These are phyloP conservation scores for Xenoacremonium recifei DNA, from an alignment of 2,329 filamentous ascomycete species.

Conservation along the genomic window DNA sequence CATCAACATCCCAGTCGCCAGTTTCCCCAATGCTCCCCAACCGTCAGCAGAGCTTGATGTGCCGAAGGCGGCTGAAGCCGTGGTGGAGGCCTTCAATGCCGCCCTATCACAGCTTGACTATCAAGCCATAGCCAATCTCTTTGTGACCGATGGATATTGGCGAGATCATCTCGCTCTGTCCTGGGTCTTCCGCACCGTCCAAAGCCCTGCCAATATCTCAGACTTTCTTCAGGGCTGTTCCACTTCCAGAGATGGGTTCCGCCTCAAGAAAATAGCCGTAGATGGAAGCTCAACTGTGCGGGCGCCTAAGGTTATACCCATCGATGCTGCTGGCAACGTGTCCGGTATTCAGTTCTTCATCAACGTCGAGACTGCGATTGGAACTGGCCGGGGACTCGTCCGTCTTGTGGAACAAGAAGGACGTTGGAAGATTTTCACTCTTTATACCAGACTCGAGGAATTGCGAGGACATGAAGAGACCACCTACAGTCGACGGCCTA, in stretches of 20 bases:
- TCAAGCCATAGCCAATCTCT: slow-evolving; percentile 33
- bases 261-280: slow-evolving; percentile 42
- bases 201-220: slow-evolving; percentile 37
- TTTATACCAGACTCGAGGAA: slow-evolving; percentile 59
- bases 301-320: slow-evolving; percentile 40
- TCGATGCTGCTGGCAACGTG: slow-evolving; percentile 50
- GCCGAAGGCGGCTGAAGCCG: slow-evolving; percentile 36
- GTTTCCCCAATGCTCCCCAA: slow-evolving; percentile 33
- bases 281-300: slow-evolving; percentile 43
- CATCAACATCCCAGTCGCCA: slow-evolving; percentile 48
- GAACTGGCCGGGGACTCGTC: slow-evolving; percentile 55
- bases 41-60: too few species aligned
- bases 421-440: slow-evolving; percentile 60
- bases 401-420: slow-evolving; percentile 45
- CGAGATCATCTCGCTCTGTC: slow-evolving; percentile 54
- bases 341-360: slow-evolving; percentile 58
- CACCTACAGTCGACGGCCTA: slow-evolving; percentile 44
- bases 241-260: slow-evolving; percentile 30
- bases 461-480: slow-evolving; percentile 54
- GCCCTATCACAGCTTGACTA: slow-evolving; percentile 36
- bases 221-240: slow-evolving; percentile 33
- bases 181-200: slow-evolving; percentile 51
- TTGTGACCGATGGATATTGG: slow-evolving; percentile 49
- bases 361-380: slow-evolving; percentile 50
- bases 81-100: slow-evolving; percentile 41